A percentile compares a stretch with the other conserved stretches of the same genome.
Evolutionary conservation across 164 flowering plant genomes (phyloP).

Genomic region (Annona squamosa): DNA sequence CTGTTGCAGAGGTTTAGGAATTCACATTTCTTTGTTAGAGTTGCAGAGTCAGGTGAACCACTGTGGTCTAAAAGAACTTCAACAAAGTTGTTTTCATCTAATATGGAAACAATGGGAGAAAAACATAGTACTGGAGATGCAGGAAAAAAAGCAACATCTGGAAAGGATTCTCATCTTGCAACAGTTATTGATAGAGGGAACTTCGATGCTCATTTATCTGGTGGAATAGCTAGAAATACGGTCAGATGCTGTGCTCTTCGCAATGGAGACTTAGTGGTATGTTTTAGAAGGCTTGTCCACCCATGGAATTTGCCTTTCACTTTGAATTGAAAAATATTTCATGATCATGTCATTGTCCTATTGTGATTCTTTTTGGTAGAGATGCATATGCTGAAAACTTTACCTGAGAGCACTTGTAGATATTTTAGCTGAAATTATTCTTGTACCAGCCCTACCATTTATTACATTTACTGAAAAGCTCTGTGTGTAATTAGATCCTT

Average conservation of each 20-base stretch:
- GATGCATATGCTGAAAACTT: no score
- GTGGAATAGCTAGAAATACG: slow-evolving; percentile 75
- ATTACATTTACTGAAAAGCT: no score
- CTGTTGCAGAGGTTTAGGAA: slow-evolving; percentile 58
- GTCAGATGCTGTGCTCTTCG: slow-evolving; percentile 67
- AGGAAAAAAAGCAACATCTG: slow-evolving; percentile 17
- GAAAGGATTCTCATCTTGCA: slow-evolving; percentile 22
- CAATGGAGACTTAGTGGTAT: slow-evolving; percentile 97
- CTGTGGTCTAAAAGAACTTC: slow-evolving; percentile 67
- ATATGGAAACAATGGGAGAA: slow-evolving; percentile 24
- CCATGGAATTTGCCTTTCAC: neutral
- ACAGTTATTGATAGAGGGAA: slow-evolving; percentile 71
- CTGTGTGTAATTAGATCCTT: no score
- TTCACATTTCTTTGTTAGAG: slow-evolving; percentile 87
- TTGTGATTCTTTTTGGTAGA: no score
- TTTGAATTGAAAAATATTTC: neutral
- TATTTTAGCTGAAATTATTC: no score
- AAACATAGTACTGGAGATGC: slow-evolving; percentile 17
- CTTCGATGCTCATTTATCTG: slow-evolving; percentile 71
- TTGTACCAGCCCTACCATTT: no score
- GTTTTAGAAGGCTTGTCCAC: slow-evolving; percentile 11
- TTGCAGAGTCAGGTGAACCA: slow-evolving; percentile 66
- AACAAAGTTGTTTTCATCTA: slow-evolving; percentile 17
- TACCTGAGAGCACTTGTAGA: no score
- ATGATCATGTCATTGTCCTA: neutral